These are phyloP conservation scores for Elaeis oleifera DNA, from an alignment of 202 grass and related monocot species.

Conservation along the genomic window DNA sequence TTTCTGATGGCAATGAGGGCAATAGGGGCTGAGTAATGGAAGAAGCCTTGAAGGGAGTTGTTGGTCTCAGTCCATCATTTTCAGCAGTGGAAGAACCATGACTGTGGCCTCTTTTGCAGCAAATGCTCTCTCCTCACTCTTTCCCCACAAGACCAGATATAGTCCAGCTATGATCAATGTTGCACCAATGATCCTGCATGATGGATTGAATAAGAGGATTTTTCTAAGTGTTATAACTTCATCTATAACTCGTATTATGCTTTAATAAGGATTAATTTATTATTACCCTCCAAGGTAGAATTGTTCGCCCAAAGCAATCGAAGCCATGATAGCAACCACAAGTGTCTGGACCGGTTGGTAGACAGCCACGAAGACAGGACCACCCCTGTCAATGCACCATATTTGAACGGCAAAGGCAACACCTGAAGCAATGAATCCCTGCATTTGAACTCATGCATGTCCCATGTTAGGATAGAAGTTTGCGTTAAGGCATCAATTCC, in stretches of 20 bases:
- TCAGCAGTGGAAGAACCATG: slow-evolving; percentile 16
- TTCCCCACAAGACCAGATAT: slow-evolving; percentile 93
- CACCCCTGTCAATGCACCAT: slow-evolving; percentile 4
- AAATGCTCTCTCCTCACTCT: slow-evolving; percentile 60
- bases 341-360: slow-evolving; percentile 10
- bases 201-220: background rate
- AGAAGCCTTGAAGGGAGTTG: slow-evolving; percentile 26
- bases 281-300: slow-evolving; percentile 3
- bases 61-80: background rate
- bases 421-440: slow-evolving; percentile 2
- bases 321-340: slow-evolving; percentile 1
- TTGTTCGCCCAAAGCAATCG: slow-evolving; percentile 3
- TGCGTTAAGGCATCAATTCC: too few species aligned
- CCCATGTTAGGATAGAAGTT: too few species aligned
- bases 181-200: slow-evolving; percentile 63
- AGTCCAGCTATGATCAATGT: slow-evolving; percentile 74
- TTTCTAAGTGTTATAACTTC: too few species aligned
- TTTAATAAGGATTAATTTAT: too few species aligned
- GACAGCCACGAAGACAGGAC: slow-evolving; percentile 4
- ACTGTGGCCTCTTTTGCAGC: slow-evolving; percentile 27
- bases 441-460: background rate
- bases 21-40: slow-evolving; percentile 62
- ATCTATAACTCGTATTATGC: too few species aligned
- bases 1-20: slow-evolving; percentile 48
- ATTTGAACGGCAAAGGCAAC: slow-evolving; percentile 6